A percentile compares a stretch with the other conserved stretches of the same genome.
phyloP scores from a whole-genome alignment of 2,329 filamentous ascomycete species.

The Fusarium humuli region DNA sequence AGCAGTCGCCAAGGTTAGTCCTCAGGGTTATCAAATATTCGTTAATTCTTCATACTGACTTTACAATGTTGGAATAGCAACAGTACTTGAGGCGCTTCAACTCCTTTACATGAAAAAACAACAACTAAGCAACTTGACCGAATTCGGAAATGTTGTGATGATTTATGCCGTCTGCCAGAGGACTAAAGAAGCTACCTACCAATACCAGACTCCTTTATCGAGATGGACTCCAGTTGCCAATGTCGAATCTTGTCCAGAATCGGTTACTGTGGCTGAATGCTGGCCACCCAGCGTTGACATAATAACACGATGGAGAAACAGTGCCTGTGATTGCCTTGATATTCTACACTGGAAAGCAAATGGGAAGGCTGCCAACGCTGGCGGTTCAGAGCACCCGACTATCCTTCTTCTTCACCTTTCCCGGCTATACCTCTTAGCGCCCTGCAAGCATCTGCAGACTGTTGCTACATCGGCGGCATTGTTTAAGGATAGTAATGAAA shows the following conservation, averaged over 20 bases:
- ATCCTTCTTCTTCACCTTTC: slow-evolving; percentile 39
- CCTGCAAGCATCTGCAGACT: slow-evolving; percentile 26
- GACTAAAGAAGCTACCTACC: slow-evolving; percentile 26
- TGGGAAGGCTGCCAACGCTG: slow-evolving; percentile 27
- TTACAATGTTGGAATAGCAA: background rate
- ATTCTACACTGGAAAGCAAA: slow-evolving; percentile 40
- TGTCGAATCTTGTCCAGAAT: slow-evolving; percentile 16
- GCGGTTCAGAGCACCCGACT: slow-evolving; percentile 36
- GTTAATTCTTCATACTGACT: background rate
- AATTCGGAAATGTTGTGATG: slow-evolving; percentile 29
- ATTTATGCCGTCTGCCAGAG: slow-evolving; percentile 27
- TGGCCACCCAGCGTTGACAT: slow-evolving; percentile 31
- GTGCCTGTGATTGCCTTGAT: slow-evolving; percentile 35
- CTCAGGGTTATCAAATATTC: no score
- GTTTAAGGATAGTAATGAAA: no score
- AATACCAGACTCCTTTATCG: slow-evolving; percentile 19
- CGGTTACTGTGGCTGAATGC: slow-evolving; percentile 5
- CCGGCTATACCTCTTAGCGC: slow-evolving; percentile 28
- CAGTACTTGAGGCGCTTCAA: slow-evolving; percentile 28
- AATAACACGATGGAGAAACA: slow-evolving; percentile 38
- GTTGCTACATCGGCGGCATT: slow-evolving; percentile 5
- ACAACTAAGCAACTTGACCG: slow-evolving; percentile 24
- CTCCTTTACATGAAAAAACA: slow-evolving; percentile 36
- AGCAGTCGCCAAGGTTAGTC: background rate
- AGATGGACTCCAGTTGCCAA: slow-evolving; percentile 32